These are phyloP conservation scores for Gryganskiella cystojenkinii DNA, from an alignment of 192 early-diverging fungal genomes.

Conservation along the genomic window DNA sequence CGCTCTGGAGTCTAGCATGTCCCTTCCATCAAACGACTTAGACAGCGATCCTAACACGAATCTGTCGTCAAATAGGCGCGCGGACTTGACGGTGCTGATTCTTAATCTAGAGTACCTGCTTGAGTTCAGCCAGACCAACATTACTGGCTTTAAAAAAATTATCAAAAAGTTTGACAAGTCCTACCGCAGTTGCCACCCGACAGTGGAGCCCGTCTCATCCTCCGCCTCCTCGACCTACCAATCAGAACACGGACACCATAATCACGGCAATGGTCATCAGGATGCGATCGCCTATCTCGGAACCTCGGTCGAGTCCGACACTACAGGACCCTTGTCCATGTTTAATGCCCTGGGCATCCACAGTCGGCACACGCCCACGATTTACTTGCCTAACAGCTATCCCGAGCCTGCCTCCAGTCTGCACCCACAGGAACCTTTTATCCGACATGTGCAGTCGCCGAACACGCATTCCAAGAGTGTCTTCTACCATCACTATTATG, in stretches of 20 bases:
- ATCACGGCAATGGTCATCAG: neutral
- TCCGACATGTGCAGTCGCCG: conserved; percentile 34
- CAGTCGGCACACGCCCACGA: conserved; percentile 34
- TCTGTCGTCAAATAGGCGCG: conserved; percentile 11
- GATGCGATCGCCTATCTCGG: conserved; percentile 14
- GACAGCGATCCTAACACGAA: neutral
- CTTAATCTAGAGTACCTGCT: conserved; percentile 51
- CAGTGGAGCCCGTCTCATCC: neutral
- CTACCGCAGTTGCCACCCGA: conserved; percentile 24
- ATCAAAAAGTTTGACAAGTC: conserved; percentile 72
- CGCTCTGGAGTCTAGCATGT: neutral
- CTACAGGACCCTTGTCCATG: conserved; percentile 17
- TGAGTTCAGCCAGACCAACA: conserved; percentile 68
- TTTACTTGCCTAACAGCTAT: conserved; percentile 33
- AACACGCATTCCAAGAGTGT: conserved; percentile 23
- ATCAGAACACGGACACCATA: conserved; percentile 4
- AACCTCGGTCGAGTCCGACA: conserved; percentile 9
- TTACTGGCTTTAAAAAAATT: conserved; percentile 73
- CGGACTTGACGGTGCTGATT: conserved; percentile 43
- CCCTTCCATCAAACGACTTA: neutral
- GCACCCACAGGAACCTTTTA: conserved; percentile 41
- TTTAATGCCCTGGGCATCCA: conserved; percentile 33
- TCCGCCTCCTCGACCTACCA: conserved; percentile 19
- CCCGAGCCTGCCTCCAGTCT: conserved; percentile 25
- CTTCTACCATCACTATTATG: conserved; percentile 42